A percentile compares a stretch with the other conserved stretches of the same genome.
phyloP scores from a whole-genome alignment of 148 eudicot species.

The Rhododendron ferrugineum region DNA sequence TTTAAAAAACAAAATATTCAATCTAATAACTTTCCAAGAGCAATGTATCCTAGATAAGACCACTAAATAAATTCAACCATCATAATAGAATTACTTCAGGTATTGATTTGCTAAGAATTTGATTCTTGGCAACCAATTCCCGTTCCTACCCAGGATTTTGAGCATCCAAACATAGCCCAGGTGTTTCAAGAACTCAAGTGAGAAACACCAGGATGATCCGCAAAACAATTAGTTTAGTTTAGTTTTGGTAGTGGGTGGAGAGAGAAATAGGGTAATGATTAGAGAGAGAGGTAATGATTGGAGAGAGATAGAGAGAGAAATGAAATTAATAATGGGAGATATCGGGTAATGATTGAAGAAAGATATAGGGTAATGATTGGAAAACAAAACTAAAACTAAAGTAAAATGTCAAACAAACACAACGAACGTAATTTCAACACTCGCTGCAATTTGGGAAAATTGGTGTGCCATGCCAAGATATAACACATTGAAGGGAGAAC shows the following conservation, averaged over 20 bases:
- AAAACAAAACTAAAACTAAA: too few species aligned
- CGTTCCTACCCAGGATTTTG: not conserved
- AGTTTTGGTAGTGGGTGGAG: too few species aligned
- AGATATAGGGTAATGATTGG: too few species aligned
- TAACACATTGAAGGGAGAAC: not conserved
- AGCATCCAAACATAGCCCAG: not conserved
- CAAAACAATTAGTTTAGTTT: too few species aligned
- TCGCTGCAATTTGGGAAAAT: not conserved
- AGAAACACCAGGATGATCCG: conserved; percentile 13
- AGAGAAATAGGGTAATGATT: too few species aligned
- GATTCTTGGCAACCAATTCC: not conserved
- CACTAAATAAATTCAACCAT: not conserved
- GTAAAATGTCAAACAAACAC: too few species aligned
- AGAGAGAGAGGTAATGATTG: too few species aligned
- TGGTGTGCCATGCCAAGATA: not conserved
- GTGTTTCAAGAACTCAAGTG: conserved; percentile 3
- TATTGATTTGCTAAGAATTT: not conserved
- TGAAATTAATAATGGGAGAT: too few species aligned
- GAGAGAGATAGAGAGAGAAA: too few species aligned
- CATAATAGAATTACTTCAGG: not conserved
- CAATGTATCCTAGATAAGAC: not conserved
- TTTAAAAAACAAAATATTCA: not conserved
- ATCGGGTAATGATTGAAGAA: too few species aligned
- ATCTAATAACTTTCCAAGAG: not conserved
- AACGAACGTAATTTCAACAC: not conserved